These are phyloP conservation scores for Xeromyces bisporus DNA, from an alignment of 495 filamentous ascomycete species.

Conservation along the genomic window DNA sequence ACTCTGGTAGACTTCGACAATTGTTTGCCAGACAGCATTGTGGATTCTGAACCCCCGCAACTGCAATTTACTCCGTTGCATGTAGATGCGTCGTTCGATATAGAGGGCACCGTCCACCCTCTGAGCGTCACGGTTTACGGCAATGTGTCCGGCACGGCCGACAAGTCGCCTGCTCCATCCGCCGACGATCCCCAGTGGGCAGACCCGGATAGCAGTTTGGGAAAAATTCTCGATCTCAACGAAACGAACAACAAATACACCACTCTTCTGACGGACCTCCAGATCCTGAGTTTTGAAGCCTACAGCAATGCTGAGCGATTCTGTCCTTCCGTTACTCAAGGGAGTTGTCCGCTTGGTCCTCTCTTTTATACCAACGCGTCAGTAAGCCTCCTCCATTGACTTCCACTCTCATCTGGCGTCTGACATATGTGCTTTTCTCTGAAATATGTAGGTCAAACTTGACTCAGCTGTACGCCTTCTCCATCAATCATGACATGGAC, in stretches of 20 bases:
- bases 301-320: slow-evolving; percentile 38
- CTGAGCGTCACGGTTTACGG: slow-evolving; percentile 74
- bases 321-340: slow-evolving; percentile 44
- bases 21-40: slow-evolving; percentile 49
- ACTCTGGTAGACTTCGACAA: slow-evolving; percentile 65
- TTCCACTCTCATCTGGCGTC: slow-evolving; percentile 1
- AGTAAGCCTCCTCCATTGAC: slow-evolving; percentile 9
- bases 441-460: slow-evolving; percentile 23
- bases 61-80: slow-evolving; percentile 71
- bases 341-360: slow-evolving; percentile 57
- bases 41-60: slow-evolving; percentile 30
- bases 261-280: slow-evolving; percentile 49
- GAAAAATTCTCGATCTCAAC: slow-evolving; percentile 56
- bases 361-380: slow-evolving; percentile 47
- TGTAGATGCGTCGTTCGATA: slow-evolving; percentile 57
- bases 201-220: slow-evolving; percentile 41
- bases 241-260: slow-evolving; percentile 39
- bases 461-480: slow-evolving; percentile 47
- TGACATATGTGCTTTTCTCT: too few species aligned
- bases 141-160: slow-evolving; percentile 58
- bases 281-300: slow-evolving; percentile 59
- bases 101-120: slow-evolving; percentile 39
- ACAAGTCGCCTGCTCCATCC: slow-evolving; percentile 26
- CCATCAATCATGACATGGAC: slow-evolving; percentile 56
- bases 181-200: slow-evolving; percentile 32